phyloP scores from a whole-genome alignment of 257 asterid genomes.

The Solanum rostratum region DNA sequence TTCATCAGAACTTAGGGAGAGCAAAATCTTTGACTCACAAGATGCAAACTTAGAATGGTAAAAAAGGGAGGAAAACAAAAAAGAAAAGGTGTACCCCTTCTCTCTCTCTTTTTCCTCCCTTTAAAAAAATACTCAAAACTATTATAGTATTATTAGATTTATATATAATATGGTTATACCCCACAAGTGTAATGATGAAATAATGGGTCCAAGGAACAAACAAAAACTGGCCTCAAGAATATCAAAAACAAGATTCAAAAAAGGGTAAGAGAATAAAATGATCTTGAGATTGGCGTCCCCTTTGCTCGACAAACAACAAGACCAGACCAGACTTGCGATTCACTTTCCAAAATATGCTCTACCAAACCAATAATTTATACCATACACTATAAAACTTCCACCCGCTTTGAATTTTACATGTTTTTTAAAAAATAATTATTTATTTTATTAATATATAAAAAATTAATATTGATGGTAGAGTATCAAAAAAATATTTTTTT shows the following conservation, averaged over 20 bases:
- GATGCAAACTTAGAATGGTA: slow-evolving; percentile 38
- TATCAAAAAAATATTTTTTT: too few relatives aligned
- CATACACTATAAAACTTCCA: neutral
- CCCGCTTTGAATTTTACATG: too few relatives aligned
- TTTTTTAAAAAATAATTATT: too few relatives aligned
- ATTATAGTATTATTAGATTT: too few relatives aligned
- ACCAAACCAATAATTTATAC: slow-evolving; percentile 4
- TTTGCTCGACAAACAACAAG: slow-evolving; percentile 56
- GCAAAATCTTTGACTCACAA: slow-evolving; percentile 72
- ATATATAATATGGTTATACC: neutral
- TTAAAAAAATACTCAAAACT: neutral
- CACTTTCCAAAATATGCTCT: slow-evolving; percentile 84
- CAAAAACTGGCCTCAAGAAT: slow-evolving; percentile 20
- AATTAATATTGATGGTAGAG: too few relatives aligned
- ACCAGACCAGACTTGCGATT: slow-evolving; percentile 19
- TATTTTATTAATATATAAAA: too few relatives aligned
- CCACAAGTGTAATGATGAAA: neutral
- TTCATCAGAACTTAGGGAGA: slow-evolving; percentile 21
- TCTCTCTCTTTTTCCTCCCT: neutral
- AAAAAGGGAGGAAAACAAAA: slow-evolving; percentile 14
- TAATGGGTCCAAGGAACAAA: neutral
- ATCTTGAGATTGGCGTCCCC: slow-evolving; percentile 60
- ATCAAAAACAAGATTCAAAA: slow-evolving; percentile 48
- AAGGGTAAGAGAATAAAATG: slow-evolving; percentile 17
- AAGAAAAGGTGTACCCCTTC: neutral